phyloP scores from a whole-genome alignment of 2,329 filamentous ascomycete genomes.

The Elsinoe ampelina region DNA sequence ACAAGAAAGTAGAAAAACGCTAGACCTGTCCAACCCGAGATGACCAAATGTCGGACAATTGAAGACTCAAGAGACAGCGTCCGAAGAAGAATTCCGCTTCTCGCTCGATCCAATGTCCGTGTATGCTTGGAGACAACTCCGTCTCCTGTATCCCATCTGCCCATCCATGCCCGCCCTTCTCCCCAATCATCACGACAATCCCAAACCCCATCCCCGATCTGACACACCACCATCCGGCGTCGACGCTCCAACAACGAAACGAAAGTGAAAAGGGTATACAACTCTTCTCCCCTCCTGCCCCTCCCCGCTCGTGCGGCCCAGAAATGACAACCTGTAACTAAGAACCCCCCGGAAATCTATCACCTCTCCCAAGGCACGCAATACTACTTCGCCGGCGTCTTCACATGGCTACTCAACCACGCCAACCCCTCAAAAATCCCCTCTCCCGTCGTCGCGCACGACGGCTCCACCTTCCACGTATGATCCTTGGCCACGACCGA shows the following conservation, averaged over 20 bases:
- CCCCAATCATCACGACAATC: background rate
- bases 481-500: conserved; percentile 44
- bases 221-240: background rate
- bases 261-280: conserved; percentile 10
- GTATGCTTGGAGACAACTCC: background rate
- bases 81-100: background rate
- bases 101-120: background rate
- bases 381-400: conserved; percentile 28
- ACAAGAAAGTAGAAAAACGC: conserved; percentile 1
- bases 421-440: conserved; percentile 45
- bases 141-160: background rate
- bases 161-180: background rate
- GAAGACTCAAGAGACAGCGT: conserved; percentile 3
- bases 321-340: too few relatives aligned
- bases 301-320: background rate
- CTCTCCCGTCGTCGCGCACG: conserved; percentile 45
- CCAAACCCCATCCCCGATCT: background rate
- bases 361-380: background rate
- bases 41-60: conserved; percentile 11
- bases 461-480: conserved; percentile 46
- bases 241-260: background rate
- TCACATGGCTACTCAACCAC: conserved; percentile 45
- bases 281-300: background rate
- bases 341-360: background rate
- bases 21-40: conserved; percentile 12